phyloP scores from a whole-genome alignment of 2,329 filamentous ascomycete species.

The Plectosphaerella sp. region DNA sequence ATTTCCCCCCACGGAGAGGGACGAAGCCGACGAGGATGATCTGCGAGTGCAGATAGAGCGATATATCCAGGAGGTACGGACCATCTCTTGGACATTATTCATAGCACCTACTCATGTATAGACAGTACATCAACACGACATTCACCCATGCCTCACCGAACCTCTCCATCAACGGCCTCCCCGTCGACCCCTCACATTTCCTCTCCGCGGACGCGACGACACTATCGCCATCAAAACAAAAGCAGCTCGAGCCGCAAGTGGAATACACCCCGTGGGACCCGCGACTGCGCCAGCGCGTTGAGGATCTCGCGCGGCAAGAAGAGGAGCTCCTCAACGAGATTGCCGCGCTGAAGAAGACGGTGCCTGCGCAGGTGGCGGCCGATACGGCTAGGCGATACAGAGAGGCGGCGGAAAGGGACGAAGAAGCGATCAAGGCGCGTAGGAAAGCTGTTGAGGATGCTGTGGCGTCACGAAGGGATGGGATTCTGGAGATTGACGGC shows the following conservation, averaged over 20 bases:
- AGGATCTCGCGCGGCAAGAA: constrained; percentile 56
- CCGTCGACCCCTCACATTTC: constrained; percentile 36
- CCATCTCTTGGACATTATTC: not conserved
- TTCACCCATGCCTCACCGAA: constrained; percentile 56
- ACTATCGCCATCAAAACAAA: constrained; percentile 3
- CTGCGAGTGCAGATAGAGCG: constrained; percentile 43
- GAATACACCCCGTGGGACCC: constrained; percentile 58
- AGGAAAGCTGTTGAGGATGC: constrained; percentile 12
- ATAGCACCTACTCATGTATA: no score
- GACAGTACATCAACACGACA: constrained; percentile 57
- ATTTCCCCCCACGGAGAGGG: constrained; percentile 58
- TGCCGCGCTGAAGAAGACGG: constrained; percentile 51
- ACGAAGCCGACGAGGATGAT: constrained; percentile 43
- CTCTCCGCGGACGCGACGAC: constrained; percentile 17
- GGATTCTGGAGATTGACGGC: constrained; percentile 21
- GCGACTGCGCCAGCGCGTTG: constrained; percentile 53
- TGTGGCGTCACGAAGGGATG: constrained; percentile 14
- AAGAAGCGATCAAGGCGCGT: constrained; percentile 25
- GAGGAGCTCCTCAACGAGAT: constrained; percentile 62
- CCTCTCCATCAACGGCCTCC: constrained; percentile 59
- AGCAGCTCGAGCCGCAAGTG: constrained; percentile 26
- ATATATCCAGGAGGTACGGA: constrained; percentile 51
- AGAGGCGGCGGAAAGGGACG: constrained; percentile 38
- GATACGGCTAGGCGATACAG: constrained; percentile 26
- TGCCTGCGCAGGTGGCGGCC: constrained; percentile 40